A percentile compares a stretch with the other conserved stretches of the same genome.
phyloP scores from a whole-genome alignment of 2,329 filamentous ascomycete species.

The Penicillium sp. region DNA sequence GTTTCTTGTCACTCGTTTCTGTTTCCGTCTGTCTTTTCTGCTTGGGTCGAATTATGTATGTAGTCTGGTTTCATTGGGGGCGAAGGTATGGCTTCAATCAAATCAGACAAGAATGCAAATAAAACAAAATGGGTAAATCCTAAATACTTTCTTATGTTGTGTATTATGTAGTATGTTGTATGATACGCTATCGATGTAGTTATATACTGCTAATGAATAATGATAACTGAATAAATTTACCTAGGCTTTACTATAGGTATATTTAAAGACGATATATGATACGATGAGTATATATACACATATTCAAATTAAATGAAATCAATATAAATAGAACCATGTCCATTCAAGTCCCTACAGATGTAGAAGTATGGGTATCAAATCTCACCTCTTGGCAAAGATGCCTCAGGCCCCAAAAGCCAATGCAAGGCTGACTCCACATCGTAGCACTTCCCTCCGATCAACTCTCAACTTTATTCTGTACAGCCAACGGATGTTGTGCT shows the following conservation, averaged over 20 bases:
- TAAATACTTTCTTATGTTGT: too few species aligned
- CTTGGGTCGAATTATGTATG: too few species aligned
- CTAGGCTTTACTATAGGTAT: neutral
- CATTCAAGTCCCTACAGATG: too few species aligned
- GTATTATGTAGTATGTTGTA: neutral
- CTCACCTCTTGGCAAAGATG: conserved; percentile 8
- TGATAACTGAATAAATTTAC: neutral
- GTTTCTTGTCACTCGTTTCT: neutral
- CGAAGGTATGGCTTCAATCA: conserved; percentile 2
- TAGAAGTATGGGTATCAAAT: neutral
- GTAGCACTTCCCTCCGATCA: conserved; percentile 11
- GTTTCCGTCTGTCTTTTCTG: neutral
- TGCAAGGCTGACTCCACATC: conserved; percentile 20
- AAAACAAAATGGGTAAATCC: neutral
- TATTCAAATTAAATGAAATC: neutral
- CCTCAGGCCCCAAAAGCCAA: conserved; percentile 6
- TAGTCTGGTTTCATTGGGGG: neutral
- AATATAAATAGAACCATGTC: neutral
- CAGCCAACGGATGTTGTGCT: conserved; percentile 21
- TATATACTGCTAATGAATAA: neutral
- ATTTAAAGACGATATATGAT: neutral
- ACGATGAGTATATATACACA: neutral
- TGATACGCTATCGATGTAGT: neutral
- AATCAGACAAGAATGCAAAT: neutral
- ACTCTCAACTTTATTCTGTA: conserved; percentile 13